Evolutionary conservation across 192 early-diverging fungal genomes (phyloP).

Genomic region (Coemansia sp.): DNA sequence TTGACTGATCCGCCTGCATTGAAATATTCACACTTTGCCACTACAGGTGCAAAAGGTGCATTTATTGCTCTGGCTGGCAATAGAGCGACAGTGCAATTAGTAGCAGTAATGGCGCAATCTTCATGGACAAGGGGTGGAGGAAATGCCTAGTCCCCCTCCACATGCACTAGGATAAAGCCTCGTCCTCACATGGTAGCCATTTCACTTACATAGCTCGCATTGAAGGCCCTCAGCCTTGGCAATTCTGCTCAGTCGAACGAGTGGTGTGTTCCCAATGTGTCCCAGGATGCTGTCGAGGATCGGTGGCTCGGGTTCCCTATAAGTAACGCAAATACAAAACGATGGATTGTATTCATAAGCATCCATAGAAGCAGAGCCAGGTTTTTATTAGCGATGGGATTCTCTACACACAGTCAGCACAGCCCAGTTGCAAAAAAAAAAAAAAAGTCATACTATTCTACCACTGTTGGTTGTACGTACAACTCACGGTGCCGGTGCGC

Average conservation of each 20-base stretch:
- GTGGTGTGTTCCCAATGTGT: conserved; percentile 95
- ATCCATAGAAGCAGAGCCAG: not conserved
- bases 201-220: conserved; percentile 75
- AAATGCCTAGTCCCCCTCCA: not conserved
- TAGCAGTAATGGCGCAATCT: conserved; percentile 7
- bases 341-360: not conserved
- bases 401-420: not conserved
- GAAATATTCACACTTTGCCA: conserved; percentile 98
- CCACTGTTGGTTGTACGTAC: conserved; percentile 20
- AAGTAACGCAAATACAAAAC: not conserved
- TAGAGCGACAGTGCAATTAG: not conserved
- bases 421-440: not conserved
- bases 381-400: not conserved
- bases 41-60: conserved; percentile 10
- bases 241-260: conserved; percentile 89
- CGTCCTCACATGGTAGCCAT: not conserved
- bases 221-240: conserved; percentile 83
- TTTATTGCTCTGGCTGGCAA: not conserved
- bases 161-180: not conserved
- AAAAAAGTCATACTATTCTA: not conserved
- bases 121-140: not conserved
- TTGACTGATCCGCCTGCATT: conserved; percentile 99
- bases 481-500: conserved; percentile 50
- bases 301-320: conserved; percentile 66
- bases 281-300: conserved; percentile 89